These are phyloP conservation scores for Senecio squalidus DNA, from an alignment of 140 eudicot species.

Conservation along the genomic window DNA sequence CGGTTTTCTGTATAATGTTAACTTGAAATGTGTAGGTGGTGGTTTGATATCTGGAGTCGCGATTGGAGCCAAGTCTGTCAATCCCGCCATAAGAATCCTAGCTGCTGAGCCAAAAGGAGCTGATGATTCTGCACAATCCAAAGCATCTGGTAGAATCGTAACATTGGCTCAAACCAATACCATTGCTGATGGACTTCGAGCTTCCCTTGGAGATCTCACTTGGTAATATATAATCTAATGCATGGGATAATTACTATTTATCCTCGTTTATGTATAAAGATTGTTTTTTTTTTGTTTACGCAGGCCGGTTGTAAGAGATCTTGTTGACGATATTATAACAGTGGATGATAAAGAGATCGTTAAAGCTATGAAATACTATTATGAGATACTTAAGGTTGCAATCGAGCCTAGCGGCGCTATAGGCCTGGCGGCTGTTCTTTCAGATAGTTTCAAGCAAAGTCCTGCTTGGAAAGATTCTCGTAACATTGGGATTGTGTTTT, in stretches of 20 bases:
- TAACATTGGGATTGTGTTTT: conserved; percentile 69
- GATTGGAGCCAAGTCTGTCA: conserved; percentile 88
- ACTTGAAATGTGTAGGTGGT: conserved; percentile 58
- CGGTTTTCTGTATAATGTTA: neutral
- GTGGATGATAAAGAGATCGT: conserved; percentile 86
- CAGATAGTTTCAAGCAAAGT: conserved; percentile 55
- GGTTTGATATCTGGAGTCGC: conserved; percentile 91
- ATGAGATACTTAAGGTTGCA: conserved; percentile 81
- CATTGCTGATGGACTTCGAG: conserved; percentile 98
- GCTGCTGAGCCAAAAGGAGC: conserved; percentile 99
- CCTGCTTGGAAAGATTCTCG: conserved; percentile 52
- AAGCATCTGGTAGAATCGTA: conserved; percentile 63
- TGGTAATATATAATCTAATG: conserved; percentile 47
- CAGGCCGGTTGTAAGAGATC: conserved; percentile 95
- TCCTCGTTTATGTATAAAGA: no score
- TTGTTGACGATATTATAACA: conserved; percentile 75
- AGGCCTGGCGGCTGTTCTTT: conserved; percentile 88
- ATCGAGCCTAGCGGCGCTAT: conserved; percentile 98
- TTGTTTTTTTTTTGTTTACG: neutral
- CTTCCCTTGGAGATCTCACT: conserved; percentile 87
- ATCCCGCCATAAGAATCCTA: conserved; percentile 67
- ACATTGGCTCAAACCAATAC: conserved; percentile 70
- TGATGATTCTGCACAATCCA: conserved; percentile 92
- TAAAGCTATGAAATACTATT: conserved; percentile 79
- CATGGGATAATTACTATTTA: no score